Evolutionary conservation across 768 basidiomycete genomes (phyloP), one percentile per base, ranked within the genome.

Genomic region (Scleroderma bovista): DNA sequence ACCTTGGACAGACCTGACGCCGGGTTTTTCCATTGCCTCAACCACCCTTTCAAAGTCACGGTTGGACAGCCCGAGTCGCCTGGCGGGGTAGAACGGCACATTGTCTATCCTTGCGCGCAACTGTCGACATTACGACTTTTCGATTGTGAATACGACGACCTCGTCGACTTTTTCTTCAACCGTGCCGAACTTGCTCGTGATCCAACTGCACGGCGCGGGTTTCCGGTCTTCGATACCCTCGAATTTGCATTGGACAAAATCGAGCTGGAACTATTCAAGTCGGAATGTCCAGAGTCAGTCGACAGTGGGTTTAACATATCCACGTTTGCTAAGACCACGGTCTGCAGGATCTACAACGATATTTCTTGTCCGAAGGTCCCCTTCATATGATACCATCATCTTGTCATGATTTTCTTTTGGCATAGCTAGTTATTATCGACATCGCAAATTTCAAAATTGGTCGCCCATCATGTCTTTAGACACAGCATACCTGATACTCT

Each of bases 1-100:
- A 22, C 29, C n/a, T 37, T 54, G n/a, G 19, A n/a, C 12, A 13
- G 24, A 9, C 41, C 50, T 12, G 46, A 51, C 22, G 8, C 6
- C 13, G 34, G 17, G 24, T 26, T 54, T 33, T 29, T 54, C 17
- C 15, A 51, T 16, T 23, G 40, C 6, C 38, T 54, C 10, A 54
- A 48, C 26, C 24, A n/a, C 16, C 37, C 19, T 16, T 11, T 51
- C 40, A 5, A 11, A n/a, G 17, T 29, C 9, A 15, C 12, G 3
- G 26, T 29, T 5, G 26, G 26, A 9, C 26, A 29, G 5, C 26
- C 26, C 9, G 26, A 29, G 5, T 29, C 26, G 26, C 26, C 26
- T 29, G 26, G 26, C 26, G 26, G 26, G 26, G 26, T 29, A 4
- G 5, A 29, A 29, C 26, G 26, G 4, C 43, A 45, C 39, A 10